phyloP scores from a whole-genome alignment of 345 rosid genomes.

The Firmiana major region DNA sequence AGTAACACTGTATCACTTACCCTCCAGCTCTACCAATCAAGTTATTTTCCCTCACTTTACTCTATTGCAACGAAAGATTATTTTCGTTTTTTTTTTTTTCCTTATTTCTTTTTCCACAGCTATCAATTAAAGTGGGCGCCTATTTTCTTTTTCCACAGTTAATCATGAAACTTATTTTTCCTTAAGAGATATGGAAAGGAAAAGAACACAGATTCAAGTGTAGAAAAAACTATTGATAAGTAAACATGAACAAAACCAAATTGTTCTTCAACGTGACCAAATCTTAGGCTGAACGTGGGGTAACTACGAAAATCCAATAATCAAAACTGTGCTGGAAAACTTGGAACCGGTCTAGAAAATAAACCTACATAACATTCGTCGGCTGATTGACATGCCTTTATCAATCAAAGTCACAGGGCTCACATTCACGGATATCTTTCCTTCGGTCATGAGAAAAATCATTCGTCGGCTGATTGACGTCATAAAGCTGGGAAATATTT shows the following conservation, averaged over 20 bases:
- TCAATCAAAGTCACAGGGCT: not conserved
- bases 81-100: no score
- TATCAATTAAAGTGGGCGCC: no score
- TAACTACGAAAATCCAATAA: not conserved
- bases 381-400: no score
- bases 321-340: not conserved
- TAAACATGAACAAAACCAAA: not conserved
- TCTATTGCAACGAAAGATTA: no score
- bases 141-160: no score
- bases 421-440: not conserved
- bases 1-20: no score
- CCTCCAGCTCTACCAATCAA: no score
- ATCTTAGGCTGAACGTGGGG: not conserved
- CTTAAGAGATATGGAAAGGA: no score
- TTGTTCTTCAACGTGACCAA: not conserved
- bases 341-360: not conserved
- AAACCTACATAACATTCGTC: not conserved
- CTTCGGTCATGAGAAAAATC: not conserved
- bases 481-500: not conserved
- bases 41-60: no score
- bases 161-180: no score
- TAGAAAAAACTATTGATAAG: not conserved
- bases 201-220: no score
- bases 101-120: no score
- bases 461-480: not conserved